Evolutionary conservation across 2,329 filamentous ascomycete genomes (phyloP), one percentile per base, ranked within the genome.

Genomic region (Penicillium decumbens): DNA sequence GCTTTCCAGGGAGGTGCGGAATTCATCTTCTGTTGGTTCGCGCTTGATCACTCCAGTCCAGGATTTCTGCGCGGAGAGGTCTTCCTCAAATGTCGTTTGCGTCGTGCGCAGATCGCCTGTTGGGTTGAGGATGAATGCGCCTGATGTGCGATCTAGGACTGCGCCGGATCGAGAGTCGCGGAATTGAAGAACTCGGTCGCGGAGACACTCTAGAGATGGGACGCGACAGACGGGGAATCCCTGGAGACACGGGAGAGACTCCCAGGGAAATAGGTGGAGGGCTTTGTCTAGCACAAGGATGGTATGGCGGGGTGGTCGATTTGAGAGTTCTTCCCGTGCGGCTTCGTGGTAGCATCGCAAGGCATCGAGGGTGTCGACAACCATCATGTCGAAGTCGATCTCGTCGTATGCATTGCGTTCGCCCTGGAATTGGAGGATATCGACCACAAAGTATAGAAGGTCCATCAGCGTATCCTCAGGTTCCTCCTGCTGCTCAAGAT

Each of bases 361-460:
- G 2, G 90, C 89, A 70, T 96, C 92, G 33, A 89, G 80, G 0
- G 88, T 89, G 60, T 95, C 90, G 33, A 97, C 79, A 4, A 91
- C 83, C 82, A 98, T 95, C 58, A 79, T 75, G 59, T 98, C 93
- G 65, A 97, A 95, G 69, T 97, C 92, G 55, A 98, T 88, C 72
- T 98, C 93, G 61, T 98, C 93, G 70, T 96, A 96, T 0, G 95
- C 93, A 65, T 97, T 98, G 41, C 84, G 82, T 72, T 98, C 95
- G 13, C 93, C 93, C 60, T 95, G 89, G 69, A 98, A 97, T 66
- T 97, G 93, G 2, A 98, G 77, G 44, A 97, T 91, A 62, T 98
- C 93, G 5, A 98, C 85, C 1, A 97, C 88, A 65, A 97, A 97
- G 72, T 96, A 97, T 3, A 98, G 80, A 25, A 98, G 75, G 66